These are phyloP conservation scores for Phoenix dactylifera DNA, from an alignment of 176 grass and related monocot genomes.

Conservation along the genomic window DNA sequence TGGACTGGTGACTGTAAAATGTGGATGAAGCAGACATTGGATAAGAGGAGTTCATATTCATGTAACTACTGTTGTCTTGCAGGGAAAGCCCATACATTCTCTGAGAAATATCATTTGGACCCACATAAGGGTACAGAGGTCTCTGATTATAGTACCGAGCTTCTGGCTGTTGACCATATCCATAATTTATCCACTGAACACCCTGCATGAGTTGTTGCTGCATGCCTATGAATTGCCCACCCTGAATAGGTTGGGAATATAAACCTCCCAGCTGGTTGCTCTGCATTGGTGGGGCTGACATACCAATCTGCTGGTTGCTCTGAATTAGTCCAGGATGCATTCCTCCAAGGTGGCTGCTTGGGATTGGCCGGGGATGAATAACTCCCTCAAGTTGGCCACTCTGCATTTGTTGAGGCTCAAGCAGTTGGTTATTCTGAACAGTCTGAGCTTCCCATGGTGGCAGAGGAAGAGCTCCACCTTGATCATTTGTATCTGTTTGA, in stretches of 20 bases:
- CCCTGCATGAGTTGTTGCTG: conserved; percentile 48
- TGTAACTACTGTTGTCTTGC: conserved; percentile 42
- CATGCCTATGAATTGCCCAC: conserved; percentile 20
- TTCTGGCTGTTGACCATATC: conserved; percentile 51
- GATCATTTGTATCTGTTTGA: conserved; percentile 32
- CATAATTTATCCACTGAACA: conserved; percentile 37
- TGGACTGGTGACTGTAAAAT: conserved; percentile 32
- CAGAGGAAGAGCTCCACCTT: conserved; percentile 35
- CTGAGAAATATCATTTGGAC: conserved; percentile 48
- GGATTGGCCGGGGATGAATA: conserved; percentile 31
- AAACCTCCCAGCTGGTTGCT: conserved; percentile 36
- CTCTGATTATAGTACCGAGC: conserved; percentile 70
- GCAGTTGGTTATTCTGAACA: conserved; percentile 29
- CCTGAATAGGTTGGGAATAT: conserved; percentile 62
- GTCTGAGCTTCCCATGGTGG: conserved; percentile 60
- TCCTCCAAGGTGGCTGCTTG: conserved; percentile 36
- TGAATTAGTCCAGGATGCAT: conserved; percentile 18
- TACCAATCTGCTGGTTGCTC: conserved; percentile 37
- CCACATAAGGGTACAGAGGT: conserved; percentile 37
- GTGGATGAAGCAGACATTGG: conserved; percentile 8
- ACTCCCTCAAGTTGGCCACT: conserved; percentile 29
- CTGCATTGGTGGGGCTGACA: conserved; percentile 34
- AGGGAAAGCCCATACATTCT: conserved; percentile 77
- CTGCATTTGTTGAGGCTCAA: conserved; percentile 26
- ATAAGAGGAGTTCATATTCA: conserved; percentile 27